Conservation (phyloP, 2,329 filamentous ascomycete genomes). For the Monosporascus sp. region DNA sequence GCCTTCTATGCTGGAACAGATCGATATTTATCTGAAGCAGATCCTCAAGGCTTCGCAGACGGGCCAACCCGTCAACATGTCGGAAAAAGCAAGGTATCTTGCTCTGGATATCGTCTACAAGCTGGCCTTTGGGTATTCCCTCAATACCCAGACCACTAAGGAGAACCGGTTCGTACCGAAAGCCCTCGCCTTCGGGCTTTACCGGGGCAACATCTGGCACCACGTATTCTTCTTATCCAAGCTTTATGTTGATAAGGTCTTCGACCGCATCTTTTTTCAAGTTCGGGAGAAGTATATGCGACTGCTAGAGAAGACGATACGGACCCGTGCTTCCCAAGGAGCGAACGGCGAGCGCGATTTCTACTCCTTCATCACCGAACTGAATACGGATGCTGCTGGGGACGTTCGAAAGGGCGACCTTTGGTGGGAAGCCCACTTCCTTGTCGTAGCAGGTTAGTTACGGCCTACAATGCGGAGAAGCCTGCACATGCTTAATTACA, state of each 20-base stretch:
- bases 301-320: constrained; percentile 14
- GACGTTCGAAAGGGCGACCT: constrained; percentile 10
- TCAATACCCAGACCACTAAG: constrained; percentile 11
- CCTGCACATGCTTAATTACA: background rate
- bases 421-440: constrained; percentile 13
- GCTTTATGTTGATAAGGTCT: no score
- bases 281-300: constrained; percentile 8
- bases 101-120: constrained; percentile 12
- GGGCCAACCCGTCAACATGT: constrained; percentile 12
- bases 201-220: constrained; percentile 10
- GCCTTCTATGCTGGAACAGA: constrained; percentile 9
- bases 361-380: constrained; percentile 11
- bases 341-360: constrained; percentile 11
- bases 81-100: constrained; percentile 6
- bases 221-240: constrained; percentile 11
- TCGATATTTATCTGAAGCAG: constrained; percentile 12
- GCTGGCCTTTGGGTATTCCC: constrained; percentile 14
- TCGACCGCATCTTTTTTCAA: background rate
- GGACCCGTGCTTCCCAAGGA: constrained; percentile 8
- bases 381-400: background rate
- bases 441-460: constrained; percentile 15
- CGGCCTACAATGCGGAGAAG: no score
- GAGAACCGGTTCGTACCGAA: constrained; percentile 7
- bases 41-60: constrained; percentile 2
- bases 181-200: constrained; percentile 6